These are phyloP conservation scores for Thyridium curvatum DNA, from an alignment of 2,329 filamentous ascomycete species.

Conservation along the genomic window DNA sequence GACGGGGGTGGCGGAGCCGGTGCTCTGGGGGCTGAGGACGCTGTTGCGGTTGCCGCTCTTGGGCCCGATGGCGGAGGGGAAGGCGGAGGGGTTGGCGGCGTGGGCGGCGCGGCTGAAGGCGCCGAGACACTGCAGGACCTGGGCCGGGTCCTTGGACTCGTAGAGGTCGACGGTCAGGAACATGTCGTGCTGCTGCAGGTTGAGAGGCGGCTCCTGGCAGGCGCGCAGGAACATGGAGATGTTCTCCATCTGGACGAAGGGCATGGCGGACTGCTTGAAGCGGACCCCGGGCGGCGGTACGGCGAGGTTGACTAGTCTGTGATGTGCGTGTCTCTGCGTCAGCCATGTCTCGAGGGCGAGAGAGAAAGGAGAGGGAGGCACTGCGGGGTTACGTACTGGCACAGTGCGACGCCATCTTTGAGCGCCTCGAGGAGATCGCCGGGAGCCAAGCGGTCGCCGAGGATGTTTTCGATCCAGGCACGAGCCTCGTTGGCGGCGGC, in stretches of 20 bases:
- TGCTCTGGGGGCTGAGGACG: conserved; percentile 59
- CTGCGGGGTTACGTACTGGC: conserved; percentile 61
- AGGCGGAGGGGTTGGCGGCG: conserved; percentile 63
- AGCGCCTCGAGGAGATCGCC: conserved; percentile 82
- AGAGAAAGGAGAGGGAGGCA: background rate
- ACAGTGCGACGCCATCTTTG: conserved; percentile 87
- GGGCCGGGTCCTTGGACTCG: conserved; percentile 91
- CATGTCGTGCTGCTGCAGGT: conserved; percentile 85
- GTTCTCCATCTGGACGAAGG: conserved; percentile 99
- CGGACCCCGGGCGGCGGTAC: conserved; percentile 72
- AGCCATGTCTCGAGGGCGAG: conserved; percentile 7
- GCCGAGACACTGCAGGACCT: conserved; percentile 86
- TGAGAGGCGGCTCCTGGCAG: conserved; percentile 78
- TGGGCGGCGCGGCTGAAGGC: conserved; percentile 88
- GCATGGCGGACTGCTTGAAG: conserved; percentile 91
- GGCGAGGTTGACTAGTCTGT: conserved; percentile 75
- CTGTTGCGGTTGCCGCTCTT: conserved; percentile 47
- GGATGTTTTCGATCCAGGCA: conserved; percentile 75
- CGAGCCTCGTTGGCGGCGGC: conserved; percentile 80
- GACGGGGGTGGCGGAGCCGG: conserved; percentile 48
- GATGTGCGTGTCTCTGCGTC: conserved; percentile 1
- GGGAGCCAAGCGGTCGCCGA: conserved; percentile 66
- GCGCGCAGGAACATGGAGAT: conserved; percentile 92
- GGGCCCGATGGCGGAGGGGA: conserved; percentile 71
- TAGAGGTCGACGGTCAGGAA: conserved; percentile 97